Evolutionary conservation across 176 grass and related monocot species (phyloP).

Genomic region (Tillandsia fasciculata): DNA sequence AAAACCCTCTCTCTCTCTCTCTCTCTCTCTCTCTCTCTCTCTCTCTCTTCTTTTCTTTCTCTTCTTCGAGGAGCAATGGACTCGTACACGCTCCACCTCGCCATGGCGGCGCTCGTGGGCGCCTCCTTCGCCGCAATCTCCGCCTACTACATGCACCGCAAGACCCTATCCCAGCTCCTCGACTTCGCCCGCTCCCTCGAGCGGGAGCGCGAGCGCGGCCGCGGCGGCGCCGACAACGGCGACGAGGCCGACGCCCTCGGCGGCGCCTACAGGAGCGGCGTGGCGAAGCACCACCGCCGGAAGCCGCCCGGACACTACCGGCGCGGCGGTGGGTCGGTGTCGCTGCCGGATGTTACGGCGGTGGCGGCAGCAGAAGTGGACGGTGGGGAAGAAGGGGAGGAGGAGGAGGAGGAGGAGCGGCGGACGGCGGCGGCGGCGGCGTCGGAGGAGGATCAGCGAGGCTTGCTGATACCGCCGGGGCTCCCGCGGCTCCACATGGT

Average conservation of each 20-base stretch:
- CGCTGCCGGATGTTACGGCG: slow-evolving; percentile 13
- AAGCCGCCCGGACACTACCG: slow-evolving; percentile 11
- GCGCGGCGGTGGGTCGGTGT: slow-evolving; percentile 10
- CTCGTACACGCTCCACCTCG: slow-evolving; percentile 63
- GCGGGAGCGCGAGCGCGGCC: slow-evolving; percentile 33
- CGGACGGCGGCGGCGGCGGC: background rate
- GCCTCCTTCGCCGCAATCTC: slow-evolving; percentile 77
- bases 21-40: background rate
- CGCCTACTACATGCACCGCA: slow-evolving; percentile 91
- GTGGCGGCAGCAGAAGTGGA: slow-evolving; percentile 2
- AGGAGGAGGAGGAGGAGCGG: slow-evolving; percentile 18
- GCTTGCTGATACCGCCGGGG: slow-evolving; percentile 49
- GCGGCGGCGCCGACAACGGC: slow-evolving; percentile 7
- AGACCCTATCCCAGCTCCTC: slow-evolving; percentile 65
- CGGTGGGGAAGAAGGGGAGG: slow-evolving; percentile 5
- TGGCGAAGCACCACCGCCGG: background rate
- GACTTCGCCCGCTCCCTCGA: slow-evolving; percentile 66
- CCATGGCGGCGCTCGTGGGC: slow-evolving; percentile 73
- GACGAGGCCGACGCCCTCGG: slow-evolving; percentile 7
- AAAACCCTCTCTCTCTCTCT: background rate
- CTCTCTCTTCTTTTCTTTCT: background rate
- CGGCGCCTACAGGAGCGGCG: background rate
- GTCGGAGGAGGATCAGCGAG: slow-evolving; percentile 35
- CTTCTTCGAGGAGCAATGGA: slow-evolving; percentile 34
- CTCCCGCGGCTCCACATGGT: slow-evolving; percentile 65